These are phyloP conservation scores for Sclerotiophoma versabilis DNA, from an alignment of 2,329 filamentous ascomycete genomes.

Conservation along the genomic window DNA sequence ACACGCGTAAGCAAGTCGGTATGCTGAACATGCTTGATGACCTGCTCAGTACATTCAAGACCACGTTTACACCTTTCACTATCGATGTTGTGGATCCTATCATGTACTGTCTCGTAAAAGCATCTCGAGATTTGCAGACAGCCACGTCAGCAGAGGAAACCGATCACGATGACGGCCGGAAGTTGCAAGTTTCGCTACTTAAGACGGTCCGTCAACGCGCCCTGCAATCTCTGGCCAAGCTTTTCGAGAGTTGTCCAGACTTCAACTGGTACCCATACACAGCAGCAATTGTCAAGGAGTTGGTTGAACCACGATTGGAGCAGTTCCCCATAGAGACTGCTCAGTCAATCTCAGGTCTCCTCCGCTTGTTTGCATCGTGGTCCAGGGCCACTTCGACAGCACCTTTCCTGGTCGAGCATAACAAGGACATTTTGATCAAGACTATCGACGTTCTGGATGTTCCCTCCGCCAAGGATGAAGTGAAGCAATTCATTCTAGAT, in stretches of 20 bases:
- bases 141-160: slow-evolving; percentile 44
- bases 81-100: slow-evolving; percentile 75
- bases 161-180: slow-evolving; percentile 30
- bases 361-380: slow-evolving; percentile 84
- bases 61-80: slow-evolving; percentile 72
- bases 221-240: slow-evolving; percentile 80
- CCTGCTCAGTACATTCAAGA: slow-evolving; percentile 83
- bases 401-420: slow-evolving; percentile 71
- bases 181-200: slow-evolving; percentile 62
- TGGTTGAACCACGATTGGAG: slow-evolving; percentile 78
- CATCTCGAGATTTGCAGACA: slow-evolving; percentile 57
- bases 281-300: slow-evolving; percentile 72
- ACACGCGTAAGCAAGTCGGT: slow-evolving; percentile 82
- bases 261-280: slow-evolving; percentile 78
- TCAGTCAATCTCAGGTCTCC: slow-evolving; percentile 83
- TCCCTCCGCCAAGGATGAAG: slow-evolving; percentile 81
- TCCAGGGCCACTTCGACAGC: slow-evolving; percentile 71
- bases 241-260: slow-evolving; percentile 76
- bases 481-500: slow-evolving; percentile 80
- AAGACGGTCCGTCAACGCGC: slow-evolving; percentile 73
- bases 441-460: slow-evolving; percentile 76
- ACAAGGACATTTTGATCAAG: slow-evolving; percentile 67
- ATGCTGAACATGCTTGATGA: slow-evolving; percentile 90
- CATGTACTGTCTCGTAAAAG: slow-evolving; percentile 79
- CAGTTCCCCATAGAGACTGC: slow-evolving; percentile 85